A percentile compares a stretch with the other conserved stretches of the same genome.
Evolutionary conservation across 306 rosid genomes (phyloP).

Genomic region (Sicyos edulis): DNA sequence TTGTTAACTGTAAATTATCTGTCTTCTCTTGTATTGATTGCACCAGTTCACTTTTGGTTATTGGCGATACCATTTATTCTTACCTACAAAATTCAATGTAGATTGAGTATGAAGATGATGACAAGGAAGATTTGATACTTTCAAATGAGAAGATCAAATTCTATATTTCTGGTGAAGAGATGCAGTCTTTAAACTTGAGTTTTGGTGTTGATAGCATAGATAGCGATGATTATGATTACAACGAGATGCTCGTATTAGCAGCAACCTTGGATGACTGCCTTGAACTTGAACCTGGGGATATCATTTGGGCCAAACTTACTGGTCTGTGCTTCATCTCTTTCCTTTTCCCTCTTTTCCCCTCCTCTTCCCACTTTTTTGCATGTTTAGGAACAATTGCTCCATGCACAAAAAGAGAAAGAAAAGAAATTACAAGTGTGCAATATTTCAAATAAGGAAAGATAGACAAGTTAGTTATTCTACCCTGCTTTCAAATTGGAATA

Average conservation of each 20-base stretch:
- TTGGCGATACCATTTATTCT: background rate
- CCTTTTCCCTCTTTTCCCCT: background rate
- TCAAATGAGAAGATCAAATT: slow-evolving; percentile 69
- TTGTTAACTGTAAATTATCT: background rate
- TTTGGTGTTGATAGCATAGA: slow-evolving; percentile 42
- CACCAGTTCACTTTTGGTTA: background rate
- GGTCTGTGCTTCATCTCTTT: slow-evolving; percentile 47
- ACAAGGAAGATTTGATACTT: slow-evolving; percentile 62
- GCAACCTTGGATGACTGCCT: slow-evolving; percentile 85
- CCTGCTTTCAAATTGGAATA: too few relatives aligned
- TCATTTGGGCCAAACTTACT: slow-evolving; percentile 96
- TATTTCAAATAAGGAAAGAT: background rate
- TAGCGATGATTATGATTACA: slow-evolving; percentile 58
- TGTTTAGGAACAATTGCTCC: background rate
- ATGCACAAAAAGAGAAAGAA: background rate
- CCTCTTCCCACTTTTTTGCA: background rate
- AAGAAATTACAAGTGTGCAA: background rate
- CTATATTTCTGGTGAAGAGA: slow-evolving; percentile 67
- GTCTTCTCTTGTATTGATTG: slow-evolving; percentile 17
- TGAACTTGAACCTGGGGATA: slow-evolving; percentile 84
- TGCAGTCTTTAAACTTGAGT: slow-evolving; percentile 68
- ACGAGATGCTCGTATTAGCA: slow-evolving; percentile 91
- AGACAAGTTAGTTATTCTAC: background rate
- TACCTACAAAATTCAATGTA: slow-evolving; percentile 31
- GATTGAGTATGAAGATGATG: slow-evolving; percentile 79